These are phyloP conservation scores for Nitzschia sp. DNA, from an alignment of 108 stramenopile genomes.

Conservation along the genomic window DNA sequence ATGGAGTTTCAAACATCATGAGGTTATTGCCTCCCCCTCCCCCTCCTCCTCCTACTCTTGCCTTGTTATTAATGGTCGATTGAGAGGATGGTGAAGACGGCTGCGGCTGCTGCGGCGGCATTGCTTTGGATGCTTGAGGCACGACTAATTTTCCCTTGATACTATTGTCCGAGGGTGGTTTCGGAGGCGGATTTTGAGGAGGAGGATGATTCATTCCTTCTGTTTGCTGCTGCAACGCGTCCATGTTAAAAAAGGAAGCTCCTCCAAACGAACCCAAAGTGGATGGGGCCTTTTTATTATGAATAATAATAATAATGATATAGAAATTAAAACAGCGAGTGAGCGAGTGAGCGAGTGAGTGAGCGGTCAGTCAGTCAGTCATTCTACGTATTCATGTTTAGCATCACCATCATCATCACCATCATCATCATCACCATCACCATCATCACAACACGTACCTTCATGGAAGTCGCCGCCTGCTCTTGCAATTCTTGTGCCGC, in stretches of 20 bases:
- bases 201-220: background rate
- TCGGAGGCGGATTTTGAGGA: background rate
- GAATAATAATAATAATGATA: no score
- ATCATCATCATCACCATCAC: slow-evolving; percentile 1
- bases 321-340: no score
- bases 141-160: slow-evolving; percentile 1
- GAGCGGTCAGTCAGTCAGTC: no score
- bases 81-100: background rate
- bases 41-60: no score
- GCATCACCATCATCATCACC: background rate
- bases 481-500: slow-evolving; percentile 71
- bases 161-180: background rate
- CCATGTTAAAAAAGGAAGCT: slow-evolving; percentile 60
- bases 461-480: slow-evolving; percentile 27
- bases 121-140: background rate
- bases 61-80: no score
- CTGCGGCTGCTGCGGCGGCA: background rate
- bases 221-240: slow-evolving; percentile 50
- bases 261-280: slow-evolving; percentile 10
- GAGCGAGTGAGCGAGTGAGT: no score
- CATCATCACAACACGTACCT: no score
- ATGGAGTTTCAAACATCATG: background rate
- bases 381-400: no score
- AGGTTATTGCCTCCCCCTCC: no score
- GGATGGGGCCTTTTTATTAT: no score